Conservation (phyloP, 495 filamentous ascomycete species). For the Tuber brumale region DNA sequence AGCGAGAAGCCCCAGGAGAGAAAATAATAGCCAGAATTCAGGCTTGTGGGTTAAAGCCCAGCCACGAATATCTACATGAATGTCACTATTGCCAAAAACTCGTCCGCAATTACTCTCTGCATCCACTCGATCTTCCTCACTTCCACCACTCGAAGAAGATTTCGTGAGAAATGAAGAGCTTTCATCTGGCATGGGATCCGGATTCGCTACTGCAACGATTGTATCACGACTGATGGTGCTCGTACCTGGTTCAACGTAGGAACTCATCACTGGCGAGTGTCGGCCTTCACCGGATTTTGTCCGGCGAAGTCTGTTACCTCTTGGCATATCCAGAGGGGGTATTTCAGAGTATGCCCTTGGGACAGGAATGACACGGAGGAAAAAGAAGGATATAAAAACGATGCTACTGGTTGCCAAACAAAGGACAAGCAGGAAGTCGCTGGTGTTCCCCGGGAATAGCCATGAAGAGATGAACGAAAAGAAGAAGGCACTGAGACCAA, state of each 20-base stretch:
- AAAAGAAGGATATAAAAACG: conserved; percentile 67
- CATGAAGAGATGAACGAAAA: conserved; percentile 72
- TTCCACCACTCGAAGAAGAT: conserved; percentile 46
- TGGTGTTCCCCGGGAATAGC: conserved; percentile 77
- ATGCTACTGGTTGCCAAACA: conserved; percentile 71
- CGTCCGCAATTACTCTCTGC: conserved; percentile 33
- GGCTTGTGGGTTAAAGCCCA: conserved; percentile 62
- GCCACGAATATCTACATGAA: conserved; percentile 79
- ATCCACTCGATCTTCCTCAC: conserved; percentile 46
- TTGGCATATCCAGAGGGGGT: conserved; percentile 46
- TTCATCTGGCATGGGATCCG: conserved; percentile 53
- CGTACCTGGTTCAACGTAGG: conserved; percentile 62
- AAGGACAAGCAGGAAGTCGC: conserved; percentile 70
- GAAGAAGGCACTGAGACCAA: conserved; percentile 93
- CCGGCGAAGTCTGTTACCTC: conserved; percentile 57
- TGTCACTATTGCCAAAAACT: conserved; percentile 27
- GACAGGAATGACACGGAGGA: conserved; percentile 68
- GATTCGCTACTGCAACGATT: conserved; percentile 26
- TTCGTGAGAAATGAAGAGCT: conserved; percentile 76
- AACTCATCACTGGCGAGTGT: conserved; percentile 44
- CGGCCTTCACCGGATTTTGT: conserved; percentile 53
- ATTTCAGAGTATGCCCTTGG: conserved; percentile 59
- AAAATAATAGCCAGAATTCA: conserved; percentile 87
- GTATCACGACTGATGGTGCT: conserved; percentile 43
- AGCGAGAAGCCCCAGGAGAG: conserved; percentile 77